Evolutionary conservation across 345 rosid genomes (phyloP).

Genomic region (Lepidium aucheri): DNA sequence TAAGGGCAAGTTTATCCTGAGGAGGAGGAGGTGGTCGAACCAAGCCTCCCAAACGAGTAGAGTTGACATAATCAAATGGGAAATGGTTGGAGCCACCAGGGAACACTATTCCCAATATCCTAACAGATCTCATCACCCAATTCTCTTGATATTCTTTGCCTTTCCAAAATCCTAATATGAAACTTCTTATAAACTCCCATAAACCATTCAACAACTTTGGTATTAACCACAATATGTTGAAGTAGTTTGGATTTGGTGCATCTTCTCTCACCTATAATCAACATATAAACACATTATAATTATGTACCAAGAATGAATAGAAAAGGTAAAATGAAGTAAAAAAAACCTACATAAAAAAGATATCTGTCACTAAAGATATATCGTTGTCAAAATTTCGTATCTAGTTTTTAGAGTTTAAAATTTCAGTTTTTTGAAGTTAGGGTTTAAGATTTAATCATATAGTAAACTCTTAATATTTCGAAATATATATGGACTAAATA

Average conservation of each 20-base stretch:
- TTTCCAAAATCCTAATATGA: constrained; percentile 22
- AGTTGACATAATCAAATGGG: constrained; percentile 34
- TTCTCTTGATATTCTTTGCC: constrained; percentile 36
- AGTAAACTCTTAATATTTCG: too few species aligned
- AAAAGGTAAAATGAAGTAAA: too few species aligned
- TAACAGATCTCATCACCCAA: constrained; percentile 22
- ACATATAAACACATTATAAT: background rate
- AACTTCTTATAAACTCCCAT: constrained; percentile 42
- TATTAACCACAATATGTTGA: constrained; percentile 13
- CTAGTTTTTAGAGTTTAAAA: too few species aligned
- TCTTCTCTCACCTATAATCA: constrained; percentile 28
- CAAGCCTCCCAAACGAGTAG: constrained; percentile 33
- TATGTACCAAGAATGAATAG: background rate
- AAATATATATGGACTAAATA: background rate
- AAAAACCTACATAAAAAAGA: too few species aligned
- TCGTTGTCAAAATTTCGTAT: too few species aligned
- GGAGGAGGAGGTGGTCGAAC: background rate
- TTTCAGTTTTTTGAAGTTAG: too few species aligned
- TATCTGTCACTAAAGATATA: too few species aligned
- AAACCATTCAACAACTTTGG: constrained; percentile 25
- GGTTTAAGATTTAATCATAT: too few species aligned
- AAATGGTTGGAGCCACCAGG: constrained; percentile 35
- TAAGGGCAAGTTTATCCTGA: constrained; percentile 18
- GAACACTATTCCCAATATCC: constrained; percentile 25
- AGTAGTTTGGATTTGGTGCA: constrained; percentile 35